Evolutionary conservation across 257 asterid species (phyloP).

Genomic region (Mitragyna speciosa): DNA sequence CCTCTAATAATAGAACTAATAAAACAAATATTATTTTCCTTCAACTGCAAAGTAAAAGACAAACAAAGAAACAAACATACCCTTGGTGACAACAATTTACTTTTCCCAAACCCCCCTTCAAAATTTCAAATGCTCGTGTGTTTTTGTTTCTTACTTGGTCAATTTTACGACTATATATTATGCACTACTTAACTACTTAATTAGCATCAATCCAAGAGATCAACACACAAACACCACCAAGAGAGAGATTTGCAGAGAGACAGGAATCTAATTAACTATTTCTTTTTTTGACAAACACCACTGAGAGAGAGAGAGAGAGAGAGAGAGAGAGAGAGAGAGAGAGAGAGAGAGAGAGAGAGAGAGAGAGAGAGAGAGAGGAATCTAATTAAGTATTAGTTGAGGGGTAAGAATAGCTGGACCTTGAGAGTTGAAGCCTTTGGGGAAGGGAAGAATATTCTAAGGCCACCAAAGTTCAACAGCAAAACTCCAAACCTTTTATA

Average conservation of each 20-base stretch:
- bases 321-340: too few relatives aligned
- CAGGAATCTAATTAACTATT: slow-evolving; percentile 13
- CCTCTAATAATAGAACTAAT: not conserved
- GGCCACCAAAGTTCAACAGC: slow-evolving; percentile 67
- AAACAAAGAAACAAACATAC: slow-evolving; percentile 56
- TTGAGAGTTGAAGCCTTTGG: slow-evolving; percentile 69
- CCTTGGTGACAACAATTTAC: slow-evolving; percentile 75
- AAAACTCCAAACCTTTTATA: slow-evolving; percentile 69
- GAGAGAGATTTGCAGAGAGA: not conserved
- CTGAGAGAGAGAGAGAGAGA: not conserved
- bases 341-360: not conserved
- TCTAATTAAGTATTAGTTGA: not conserved
- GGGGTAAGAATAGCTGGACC: slow-evolving; percentile 42
- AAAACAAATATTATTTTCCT: not conserved
- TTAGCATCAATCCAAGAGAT: not conserved
- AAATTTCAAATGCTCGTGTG: slow-evolving; percentile 20
- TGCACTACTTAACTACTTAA: too few relatives aligned
- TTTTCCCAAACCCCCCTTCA: slow-evolving; percentile 43
- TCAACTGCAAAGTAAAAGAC: slow-evolving; percentile 42
- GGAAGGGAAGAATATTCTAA: slow-evolving; percentile 68
- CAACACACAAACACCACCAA: not conserved
- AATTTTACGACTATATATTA: not conserved
- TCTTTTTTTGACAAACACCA: not conserved
- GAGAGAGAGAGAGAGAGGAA: slow-evolving; percentile 13
- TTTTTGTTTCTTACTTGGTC: not conserved